Evolutionary conservation across 2,329 filamentous ascomycete genomes (phyloP).

Genomic region (Penicillium paneum): DNA sequence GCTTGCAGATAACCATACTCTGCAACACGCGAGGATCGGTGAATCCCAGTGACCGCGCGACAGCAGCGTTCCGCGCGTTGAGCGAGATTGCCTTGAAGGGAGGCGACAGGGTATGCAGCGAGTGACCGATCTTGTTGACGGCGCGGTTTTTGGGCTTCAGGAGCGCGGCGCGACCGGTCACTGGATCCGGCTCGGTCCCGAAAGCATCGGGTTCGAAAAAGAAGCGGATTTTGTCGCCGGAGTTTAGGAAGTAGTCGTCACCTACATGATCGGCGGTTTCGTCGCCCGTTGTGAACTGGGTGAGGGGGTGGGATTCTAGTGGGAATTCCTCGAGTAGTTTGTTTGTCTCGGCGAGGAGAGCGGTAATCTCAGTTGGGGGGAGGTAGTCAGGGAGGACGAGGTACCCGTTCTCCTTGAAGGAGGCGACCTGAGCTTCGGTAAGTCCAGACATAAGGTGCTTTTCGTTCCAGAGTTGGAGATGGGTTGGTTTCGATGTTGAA

Average conservation of each 20-base stretch:
- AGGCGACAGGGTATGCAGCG: constrained; percentile 65
- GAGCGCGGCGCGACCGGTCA: constrained; percentile 58
- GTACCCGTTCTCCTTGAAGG: constrained; percentile 82
- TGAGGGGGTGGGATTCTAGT: constrained; percentile 84
- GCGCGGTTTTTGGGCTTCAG: constrained; percentile 75
- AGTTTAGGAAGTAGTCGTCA: constrained; percentile 88
- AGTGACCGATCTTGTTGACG: constrained; percentile 86
- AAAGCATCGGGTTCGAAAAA: constrained; percentile 98
- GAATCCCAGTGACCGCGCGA: constrained; percentile 72
- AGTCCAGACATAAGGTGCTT: constrained; percentile 52
- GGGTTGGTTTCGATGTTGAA: constrained; percentile 7
- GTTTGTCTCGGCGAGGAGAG: constrained; percentile 72
- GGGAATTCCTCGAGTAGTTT: constrained; percentile 71
- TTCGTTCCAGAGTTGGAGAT: background rate
- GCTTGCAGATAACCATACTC: constrained; percentile 98
- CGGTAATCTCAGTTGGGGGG: constrained; percentile 59
- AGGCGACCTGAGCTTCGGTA: constrained; percentile 64
- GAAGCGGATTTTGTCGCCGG: constrained; percentile 88
- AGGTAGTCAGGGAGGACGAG: constrained; percentile 81
- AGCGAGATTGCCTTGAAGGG: constrained; percentile 60
- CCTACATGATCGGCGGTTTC: constrained; percentile 71
- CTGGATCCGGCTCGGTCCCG: constrained; percentile 30
- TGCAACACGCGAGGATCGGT: constrained; percentile 74
- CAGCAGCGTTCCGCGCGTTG: constrained; percentile 51
- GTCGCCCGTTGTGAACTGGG: constrained; percentile 84